These are phyloP conservation scores for Pluteus cervinus DNA, from an alignment of 768 basidiomycete species.

Conservation along the genomic window DNA sequence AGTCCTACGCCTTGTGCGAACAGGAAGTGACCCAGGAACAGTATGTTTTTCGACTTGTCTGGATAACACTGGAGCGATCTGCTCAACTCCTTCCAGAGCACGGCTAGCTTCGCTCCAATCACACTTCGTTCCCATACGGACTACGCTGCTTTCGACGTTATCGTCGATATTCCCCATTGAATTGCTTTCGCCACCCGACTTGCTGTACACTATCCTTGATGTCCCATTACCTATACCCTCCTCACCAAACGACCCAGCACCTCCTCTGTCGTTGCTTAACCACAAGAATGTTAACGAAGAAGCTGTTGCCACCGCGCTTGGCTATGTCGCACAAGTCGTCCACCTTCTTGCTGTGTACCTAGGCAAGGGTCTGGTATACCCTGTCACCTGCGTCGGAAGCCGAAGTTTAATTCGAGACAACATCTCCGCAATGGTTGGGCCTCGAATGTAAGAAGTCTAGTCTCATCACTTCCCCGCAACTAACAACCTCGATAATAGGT, in stretches of 20 bases:
- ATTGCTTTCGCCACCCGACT: conserved; percentile 71
- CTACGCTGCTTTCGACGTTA: conserved; percentile 62
- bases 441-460: conserved; percentile 65
- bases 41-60: conserved; percentile 18
- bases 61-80: conserved; percentile 9
- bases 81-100: conserved; percentile 29
- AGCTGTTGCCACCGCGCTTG: conserved; percentile 80
- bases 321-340: conserved; percentile 84
- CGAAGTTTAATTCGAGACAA: conserved; percentile 87
- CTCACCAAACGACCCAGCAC: conserved; percentile 70
- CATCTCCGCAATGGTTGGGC: conserved; percentile 93
- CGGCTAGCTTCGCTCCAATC: conserved; percentile 40
- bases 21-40: conserved; percentile 31
- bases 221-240: conserved; percentile 90
- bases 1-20: conserved; percentile 18
- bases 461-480: neutral
- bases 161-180: conserved; percentile 86
- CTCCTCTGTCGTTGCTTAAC: conserved; percentile 64
- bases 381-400: conserved; percentile 86
- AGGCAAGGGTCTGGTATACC: conserved; percentile 75
- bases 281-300: conserved; percentile 79
- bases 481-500: conserved; percentile 51
- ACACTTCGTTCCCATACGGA: conserved; percentile 48
- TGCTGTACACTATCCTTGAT: conserved; percentile 84
- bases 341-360: conserved; percentile 78